Evolutionary conservation across 2,329 filamentous ascomycete species (phyloP).

Genomic region (Lasiodiplodia sp.): DNA sequence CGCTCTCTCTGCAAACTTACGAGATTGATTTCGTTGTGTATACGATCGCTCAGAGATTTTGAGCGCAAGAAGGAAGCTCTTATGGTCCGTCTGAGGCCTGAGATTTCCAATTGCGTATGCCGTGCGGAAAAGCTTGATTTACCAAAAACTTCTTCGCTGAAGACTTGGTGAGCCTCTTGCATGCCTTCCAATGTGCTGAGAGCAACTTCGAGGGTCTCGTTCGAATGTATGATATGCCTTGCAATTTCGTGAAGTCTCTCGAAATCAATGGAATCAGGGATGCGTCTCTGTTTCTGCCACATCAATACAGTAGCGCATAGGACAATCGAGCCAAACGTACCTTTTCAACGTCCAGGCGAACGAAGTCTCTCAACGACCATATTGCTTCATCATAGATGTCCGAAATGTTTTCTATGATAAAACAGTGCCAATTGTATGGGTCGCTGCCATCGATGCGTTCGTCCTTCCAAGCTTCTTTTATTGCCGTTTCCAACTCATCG

Average conservation of each 20-base stretch:
- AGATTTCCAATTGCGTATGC: conserved; percentile 9
- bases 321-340: not conserved
- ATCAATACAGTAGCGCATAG: not conserved
- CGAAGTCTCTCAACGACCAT: conserved; percentile 2
- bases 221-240: conserved; percentile 18
- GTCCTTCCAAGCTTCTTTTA: not conserved
- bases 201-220: conserved; percentile 17
- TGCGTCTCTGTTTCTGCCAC: not conserved
- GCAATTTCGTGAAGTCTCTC: conserved; percentile 12
- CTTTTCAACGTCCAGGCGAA: conserved; percentile 16
- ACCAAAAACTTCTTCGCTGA: not conserved
- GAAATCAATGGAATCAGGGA: not conserved
- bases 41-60: not conserved
- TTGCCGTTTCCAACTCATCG: not conserved
- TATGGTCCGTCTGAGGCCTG: not conserved
- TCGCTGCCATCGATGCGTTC: not conserved
- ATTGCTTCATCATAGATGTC: conserved; percentile 3
- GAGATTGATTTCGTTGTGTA: conserved; percentile 23
- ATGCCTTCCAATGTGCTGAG: conserved; percentile 12
- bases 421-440: conserved; percentile 2
- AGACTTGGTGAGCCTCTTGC: not conserved
- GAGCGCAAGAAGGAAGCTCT: conserved; percentile 3
- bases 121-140: not conserved
- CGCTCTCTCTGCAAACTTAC: not conserved
- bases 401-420: not conserved